A percentile compares a stretch with the other conserved stretches of the same genome.
These are phyloP conservation scores for Ophiocordyceps robertsii DNA, from an alignment of 2,329 filamentous ascomycete species.

Conservation along the genomic window DNA sequence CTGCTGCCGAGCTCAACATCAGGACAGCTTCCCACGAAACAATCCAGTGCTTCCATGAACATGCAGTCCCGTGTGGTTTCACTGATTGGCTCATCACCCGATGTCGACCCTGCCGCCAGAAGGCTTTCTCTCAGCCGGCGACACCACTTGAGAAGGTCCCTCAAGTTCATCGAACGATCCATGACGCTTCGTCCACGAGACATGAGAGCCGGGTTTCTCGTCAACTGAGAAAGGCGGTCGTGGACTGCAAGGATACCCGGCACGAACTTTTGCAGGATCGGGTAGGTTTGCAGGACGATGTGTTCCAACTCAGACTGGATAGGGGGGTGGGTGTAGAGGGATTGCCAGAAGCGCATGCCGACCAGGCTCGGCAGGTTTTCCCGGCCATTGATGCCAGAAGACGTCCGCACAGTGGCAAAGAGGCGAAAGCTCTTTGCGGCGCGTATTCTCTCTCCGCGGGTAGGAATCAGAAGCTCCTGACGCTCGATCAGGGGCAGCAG, in stretches of 20 bases:
- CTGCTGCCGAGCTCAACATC: constrained; percentile 45
- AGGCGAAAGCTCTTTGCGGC: constrained; percentile 80
- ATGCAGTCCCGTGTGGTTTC: constrained; percentile 67
- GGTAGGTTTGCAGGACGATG: constrained; percentile 59
- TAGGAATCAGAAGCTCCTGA: constrained; percentile 81
- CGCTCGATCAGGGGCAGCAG: constrained; percentile 85
- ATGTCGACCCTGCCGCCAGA: constrained; percentile 44
- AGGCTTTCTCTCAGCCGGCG: constrained; percentile 59
- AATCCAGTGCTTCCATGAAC: constrained; percentile 87
- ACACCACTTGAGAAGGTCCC: constrained; percentile 89
- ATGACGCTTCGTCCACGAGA: constrained; percentile 27
- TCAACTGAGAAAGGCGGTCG: constrained; percentile 33
- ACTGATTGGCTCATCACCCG: constrained; percentile 55
- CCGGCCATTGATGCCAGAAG: constrained; percentile 51
- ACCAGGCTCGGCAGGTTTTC: constrained; percentile 62
- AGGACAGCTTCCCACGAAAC: constrained; percentile 72
- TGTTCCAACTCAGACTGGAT: constrained; percentile 56
- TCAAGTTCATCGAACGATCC: constrained; percentile 47
- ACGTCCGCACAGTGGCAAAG: constrained; percentile 79
- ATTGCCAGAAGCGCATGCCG: constrained; percentile 76
- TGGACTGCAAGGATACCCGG: constrained; percentile 47
- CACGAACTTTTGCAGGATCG: constrained; percentile 51
- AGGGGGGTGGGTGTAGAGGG: constrained; percentile 55
- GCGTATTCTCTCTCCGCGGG: constrained; percentile 70
- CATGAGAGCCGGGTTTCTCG: constrained; percentile 27